Evolutionary conservation across 352 stramenopile species (phyloP).

Genomic region (Phytophthora foliorum): DNA sequence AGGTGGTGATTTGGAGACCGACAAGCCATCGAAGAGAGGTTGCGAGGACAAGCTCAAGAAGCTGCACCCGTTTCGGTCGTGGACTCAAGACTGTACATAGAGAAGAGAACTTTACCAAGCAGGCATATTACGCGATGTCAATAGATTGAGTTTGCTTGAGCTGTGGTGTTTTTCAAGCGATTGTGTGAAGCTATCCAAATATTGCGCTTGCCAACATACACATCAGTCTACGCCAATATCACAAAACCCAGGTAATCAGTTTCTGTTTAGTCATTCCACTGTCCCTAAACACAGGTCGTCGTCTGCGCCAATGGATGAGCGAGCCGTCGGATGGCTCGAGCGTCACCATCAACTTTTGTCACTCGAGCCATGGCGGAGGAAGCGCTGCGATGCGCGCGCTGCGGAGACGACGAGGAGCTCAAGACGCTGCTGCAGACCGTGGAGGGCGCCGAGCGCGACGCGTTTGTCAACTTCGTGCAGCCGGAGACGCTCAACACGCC

Average conservation of each 20-base stretch:
- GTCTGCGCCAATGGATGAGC: slow-evolving; percentile 17
- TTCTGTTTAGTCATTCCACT: slow-evolving; percentile 9
- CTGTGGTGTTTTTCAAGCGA: too few relatives aligned
- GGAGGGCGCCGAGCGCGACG: slow-evolving; percentile 26
- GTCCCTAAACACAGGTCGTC: slow-evolving; percentile 9
- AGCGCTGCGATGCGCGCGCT: slow-evolving; percentile 75
- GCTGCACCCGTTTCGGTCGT: slow-evolving; percentile 17
- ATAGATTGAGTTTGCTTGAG: slow-evolving; percentile 14
- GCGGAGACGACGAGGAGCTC: slow-evolving; percentile 77
- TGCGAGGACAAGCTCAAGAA: slow-evolving; percentile 8
- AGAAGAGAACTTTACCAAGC: background rate
- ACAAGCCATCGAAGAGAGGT: background rate
- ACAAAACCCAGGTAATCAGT: slow-evolving; percentile 16
- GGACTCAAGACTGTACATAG: slow-evolving; percentile 11
- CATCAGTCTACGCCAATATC: too few relatives aligned
- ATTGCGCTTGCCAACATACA: too few relatives aligned
- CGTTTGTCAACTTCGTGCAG: slow-evolving; percentile 80
- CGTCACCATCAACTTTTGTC: background rate
- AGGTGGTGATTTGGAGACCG: background rate
- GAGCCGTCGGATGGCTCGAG: slow-evolving; percentile 27
- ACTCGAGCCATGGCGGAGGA: slow-evolving; percentile 50
- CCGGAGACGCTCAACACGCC: slow-evolving; percentile 81
- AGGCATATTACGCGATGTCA: slow-evolving; percentile 14
- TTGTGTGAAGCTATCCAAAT: too few relatives aligned
- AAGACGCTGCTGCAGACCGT: slow-evolving; percentile 46